These are phyloP conservation scores for Pugionium cornutum DNA, from an alignment of 345 rosid genomes.

Conservation along the genomic window DNA sequence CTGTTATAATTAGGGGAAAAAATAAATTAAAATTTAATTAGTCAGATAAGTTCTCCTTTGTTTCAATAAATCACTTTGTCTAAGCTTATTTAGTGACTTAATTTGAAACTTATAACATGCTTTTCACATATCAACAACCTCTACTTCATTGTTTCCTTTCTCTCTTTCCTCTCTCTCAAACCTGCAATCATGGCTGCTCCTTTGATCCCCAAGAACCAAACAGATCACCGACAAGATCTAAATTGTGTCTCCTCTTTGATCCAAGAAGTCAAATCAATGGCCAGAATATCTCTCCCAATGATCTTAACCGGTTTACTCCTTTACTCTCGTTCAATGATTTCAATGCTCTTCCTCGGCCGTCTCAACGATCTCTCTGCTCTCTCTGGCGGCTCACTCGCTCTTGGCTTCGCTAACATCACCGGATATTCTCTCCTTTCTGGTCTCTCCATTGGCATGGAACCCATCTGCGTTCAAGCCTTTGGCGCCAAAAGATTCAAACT, in stretches of 20 bases:
- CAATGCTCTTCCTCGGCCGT: slow-evolving; percentile 88
- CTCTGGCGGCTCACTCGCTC: slow-evolving; percentile 82
- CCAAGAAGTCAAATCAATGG: slow-evolving; percentile 57
- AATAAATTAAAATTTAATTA: background rate
- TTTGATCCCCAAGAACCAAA: slow-evolving; percentile 46
- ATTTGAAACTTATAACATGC: slow-evolving; percentile 33
- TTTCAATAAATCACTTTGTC: slow-evolving; percentile 11
- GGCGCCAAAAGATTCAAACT: slow-evolving; percentile 74
- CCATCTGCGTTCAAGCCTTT: slow-evolving; percentile 88
- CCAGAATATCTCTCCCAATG: slow-evolving; percentile 64
- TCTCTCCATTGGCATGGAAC: slow-evolving; percentile 89
- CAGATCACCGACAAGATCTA: slow-evolving; percentile 39
- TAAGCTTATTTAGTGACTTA: slow-evolving; percentile 22
- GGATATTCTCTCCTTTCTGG: slow-evolving; percentile 89
- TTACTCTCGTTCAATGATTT: slow-evolving; percentile 78
- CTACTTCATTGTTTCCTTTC: slow-evolving; percentile 20
- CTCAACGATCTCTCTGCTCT: slow-evolving; percentile 65
- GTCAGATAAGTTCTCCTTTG: slow-evolving; percentile 21
- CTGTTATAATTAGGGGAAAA: background rate
- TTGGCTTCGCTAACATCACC: slow-evolving; percentile 90
- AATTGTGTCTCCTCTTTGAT: slow-evolving; percentile 40
- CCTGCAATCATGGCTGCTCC: slow-evolving; percentile 44
- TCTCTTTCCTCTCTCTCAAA: slow-evolving; percentile 34
- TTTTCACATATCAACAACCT: slow-evolving; percentile 31
- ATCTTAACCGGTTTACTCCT: slow-evolving; percentile 68